Conservation (phyloP, 495 filamentous ascomycete genomes). For the Aspergillus taichungensis region DNA sequence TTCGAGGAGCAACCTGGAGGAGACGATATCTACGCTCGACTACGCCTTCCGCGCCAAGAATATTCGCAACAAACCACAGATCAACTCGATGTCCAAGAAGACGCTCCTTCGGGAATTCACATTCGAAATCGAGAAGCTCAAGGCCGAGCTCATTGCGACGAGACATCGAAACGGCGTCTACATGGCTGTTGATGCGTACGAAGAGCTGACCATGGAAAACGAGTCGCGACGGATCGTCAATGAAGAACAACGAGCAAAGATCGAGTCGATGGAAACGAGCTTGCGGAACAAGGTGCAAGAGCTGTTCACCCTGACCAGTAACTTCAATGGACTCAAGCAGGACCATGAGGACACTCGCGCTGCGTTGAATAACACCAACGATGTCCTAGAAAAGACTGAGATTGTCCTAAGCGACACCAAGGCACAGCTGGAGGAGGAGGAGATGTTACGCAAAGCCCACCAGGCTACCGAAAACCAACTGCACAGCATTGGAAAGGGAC, state of each 20-base stretch:
- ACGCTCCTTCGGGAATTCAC: slow-evolving; percentile 85
- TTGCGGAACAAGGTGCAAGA: slow-evolving; percentile 88
- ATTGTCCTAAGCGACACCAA: slow-evolving; percentile 65
- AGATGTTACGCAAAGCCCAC: slow-evolving; percentile 69
- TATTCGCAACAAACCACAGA: slow-evolving; percentile 93
- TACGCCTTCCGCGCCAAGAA: slow-evolving; percentile 98
- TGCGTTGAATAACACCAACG: slow-evolving; percentile 67
- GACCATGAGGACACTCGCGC: slow-evolving; percentile 69
- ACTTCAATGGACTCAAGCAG: slow-evolving; percentile 75
- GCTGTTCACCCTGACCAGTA: slow-evolving; percentile 72
- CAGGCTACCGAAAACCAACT: slow-evolving; percentile 75
- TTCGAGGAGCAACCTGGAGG: slow-evolving; percentile 87
- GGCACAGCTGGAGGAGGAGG: slow-evolving; percentile 72
- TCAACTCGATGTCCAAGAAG: slow-evolving; percentile 89
- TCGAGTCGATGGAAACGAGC: slow-evolving; percentile 84
- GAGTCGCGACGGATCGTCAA: slow-evolving; percentile 87
- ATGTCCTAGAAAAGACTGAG: slow-evolving; percentile 79
- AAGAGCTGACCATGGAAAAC: slow-evolving; percentile 79
- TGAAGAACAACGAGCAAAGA: slow-evolving; percentile 85
- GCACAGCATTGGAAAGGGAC: slow-evolving; percentile 56
- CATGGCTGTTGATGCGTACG: slow-evolving; percentile 71
- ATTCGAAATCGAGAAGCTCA: slow-evolving; percentile 86
- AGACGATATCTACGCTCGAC: slow-evolving; percentile 94
- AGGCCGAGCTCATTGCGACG: slow-evolving; percentile 86
- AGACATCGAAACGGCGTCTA: slow-evolving; percentile 93